Base-by-base conservation (phyloP, 2,329 filamentous ascomycete species). In the Daldinia eschscholtzii region DNA sequence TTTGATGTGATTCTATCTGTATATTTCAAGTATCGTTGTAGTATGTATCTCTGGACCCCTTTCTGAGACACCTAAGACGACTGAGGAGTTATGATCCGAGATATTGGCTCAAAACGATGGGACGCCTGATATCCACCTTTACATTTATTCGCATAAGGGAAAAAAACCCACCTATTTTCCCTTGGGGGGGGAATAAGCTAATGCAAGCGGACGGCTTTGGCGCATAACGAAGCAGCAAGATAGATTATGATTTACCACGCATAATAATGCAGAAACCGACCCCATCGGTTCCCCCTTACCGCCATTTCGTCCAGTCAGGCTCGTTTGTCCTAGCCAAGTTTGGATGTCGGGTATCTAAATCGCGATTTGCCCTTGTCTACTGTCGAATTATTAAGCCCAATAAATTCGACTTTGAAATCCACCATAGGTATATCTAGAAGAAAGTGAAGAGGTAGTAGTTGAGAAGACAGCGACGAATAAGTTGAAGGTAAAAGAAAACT, bases 231-330 rank as follows among this genome's bases (percentile, higher is more conserved):
- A 61, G 62, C 26, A 68, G 37, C 61, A 58, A 42, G 12, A 59
- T 64, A 60, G 50, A 70, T 70, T 70, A 48, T 59, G 68, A 70
- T 70, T 68, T 68, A 44, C 61, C 67, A 46, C 33, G 60, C 57
- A 68, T 65, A 28, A 41, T 41, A 44, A 41, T 63, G 48, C 41
- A 65, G 56, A 35, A 50, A 39, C 61, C 18, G 10, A 61, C 23
- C 33, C 33, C 53, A 37, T 46, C 12, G 53, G 20, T 52, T 28
- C 10, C 28, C 61, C 56, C 39, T n/a, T 20, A 23, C 33, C 13
- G 37, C 18, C 26, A 61, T 61, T 15, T 55, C 9, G 10, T 46
- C 13, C n/a, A 57, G 39, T 60, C 56, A 15, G 48, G 30, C 37
- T 30, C 18, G 20, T 33, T 41, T 35, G 41, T 41, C 46, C 26